These are phyloP conservation scores for Talaromyces pinophilus DNA, from an alignment of 2,329 filamentous ascomycete genomes.

Conservation along the genomic window DNA sequence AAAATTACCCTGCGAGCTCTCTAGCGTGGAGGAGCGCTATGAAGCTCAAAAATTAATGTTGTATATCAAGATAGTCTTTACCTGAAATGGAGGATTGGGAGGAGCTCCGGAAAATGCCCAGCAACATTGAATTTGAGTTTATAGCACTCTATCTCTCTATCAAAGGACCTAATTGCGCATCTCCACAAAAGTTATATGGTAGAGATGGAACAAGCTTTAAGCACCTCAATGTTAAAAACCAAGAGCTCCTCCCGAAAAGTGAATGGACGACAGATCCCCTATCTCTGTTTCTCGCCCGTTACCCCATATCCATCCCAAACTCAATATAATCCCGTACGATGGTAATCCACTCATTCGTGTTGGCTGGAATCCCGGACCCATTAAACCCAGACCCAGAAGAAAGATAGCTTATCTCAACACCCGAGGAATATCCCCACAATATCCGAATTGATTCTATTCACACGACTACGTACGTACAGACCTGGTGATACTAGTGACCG, in stretches of 20 bases:
- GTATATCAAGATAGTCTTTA: not conserved
- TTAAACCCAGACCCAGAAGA: not conserved
- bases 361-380: not conserved
- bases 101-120: not conserved
- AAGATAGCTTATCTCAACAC: slow-evolving; percentile 4
- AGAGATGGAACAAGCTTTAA: not conserved
- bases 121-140: not conserved
- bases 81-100: not conserved
- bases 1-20: not conserved
- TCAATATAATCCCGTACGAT: not conserved
- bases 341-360: not conserved
- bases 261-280: not conserved
- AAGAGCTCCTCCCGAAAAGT: not conserved
- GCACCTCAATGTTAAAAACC: too few species aligned
- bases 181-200: not conserved
- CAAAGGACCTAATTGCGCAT: not conserved
- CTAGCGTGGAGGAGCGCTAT: not conserved
- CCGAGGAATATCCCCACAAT: not conserved
- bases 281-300: not conserved
- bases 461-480: not conserved
- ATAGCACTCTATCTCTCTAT: not conserved
- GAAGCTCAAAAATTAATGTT: not conserved
- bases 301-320: not conserved
- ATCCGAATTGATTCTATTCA: not conserved
- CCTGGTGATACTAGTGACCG: not conserved